Base-by-base conservation (phyloP, 768 basidiomycete species). In the Chalciporus chontae region DNA sequence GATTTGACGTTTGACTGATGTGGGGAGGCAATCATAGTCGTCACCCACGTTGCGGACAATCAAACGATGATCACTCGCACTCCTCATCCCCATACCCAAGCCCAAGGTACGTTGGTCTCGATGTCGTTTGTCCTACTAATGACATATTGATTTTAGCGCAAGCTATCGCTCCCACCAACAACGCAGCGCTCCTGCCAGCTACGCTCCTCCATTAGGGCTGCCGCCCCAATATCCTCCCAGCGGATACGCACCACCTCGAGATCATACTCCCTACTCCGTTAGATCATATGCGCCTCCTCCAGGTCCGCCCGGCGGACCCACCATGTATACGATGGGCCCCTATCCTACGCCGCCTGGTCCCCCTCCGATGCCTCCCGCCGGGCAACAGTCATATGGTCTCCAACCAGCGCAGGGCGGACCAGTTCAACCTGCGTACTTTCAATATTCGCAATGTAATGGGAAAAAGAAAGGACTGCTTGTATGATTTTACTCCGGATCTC, bases 391-490 rank as follows among this genome's bases (percentile, higher is more conserved):
- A 52, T 88, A 85, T 55, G 83, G 84, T 2, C 79, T 82, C 9
- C 80, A 81, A 67, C 73, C 81, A 51, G 73, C 68, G 18, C 50
- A 69, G 2, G 69, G 77, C 17, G 71, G 77, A 38, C 72, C 73
- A 29, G 66, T 69, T 44, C 71, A 74, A 32, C 81, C 87, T 55
- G 77, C 80, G 2, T 88, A 69, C 67, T 94, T 91, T 73, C 85
- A 89, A 58, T 93, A 91, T 60, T 94, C 91, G 3, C 90, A 91
- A 58, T 96, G 94, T 63, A 90, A 72, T 17, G 90, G 93, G 26
- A 83, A 76, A 69, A 86, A 85, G 69, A 97, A 93, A 68, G 95
- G 93, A 0, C 75, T 98, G 10, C 87, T 86, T 50, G 90, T 94
- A 67, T 53, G 87, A 68, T 21, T 40, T 24, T 9, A 24, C 15